Conservation (phyloP, 257 asterid genomes). For the Solanum sejunctum region DNA sequence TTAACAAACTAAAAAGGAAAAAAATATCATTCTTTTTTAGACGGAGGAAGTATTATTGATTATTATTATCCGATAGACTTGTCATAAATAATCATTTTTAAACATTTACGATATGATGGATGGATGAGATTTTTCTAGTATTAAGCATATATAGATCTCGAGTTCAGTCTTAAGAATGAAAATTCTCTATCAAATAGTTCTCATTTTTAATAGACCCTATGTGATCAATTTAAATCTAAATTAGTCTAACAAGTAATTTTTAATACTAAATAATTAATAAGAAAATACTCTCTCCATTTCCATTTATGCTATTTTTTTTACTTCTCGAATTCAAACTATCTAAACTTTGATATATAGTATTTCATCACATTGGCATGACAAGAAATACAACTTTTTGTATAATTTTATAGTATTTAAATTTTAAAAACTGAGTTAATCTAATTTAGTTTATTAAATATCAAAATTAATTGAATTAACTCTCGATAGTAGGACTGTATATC, state of each 20-base stretch:
- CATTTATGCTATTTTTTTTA: too few relatives aligned
- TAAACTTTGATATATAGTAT: not conserved
- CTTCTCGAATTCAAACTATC: not conserved
- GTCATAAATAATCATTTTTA: not conserved
- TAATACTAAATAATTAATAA: not conserved
- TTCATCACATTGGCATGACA: not conserved
- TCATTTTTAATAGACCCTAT: not conserved
- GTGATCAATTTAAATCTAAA: not conserved
- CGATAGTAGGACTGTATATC: not conserved
- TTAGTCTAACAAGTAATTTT: not conserved
- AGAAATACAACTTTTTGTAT: not conserved
- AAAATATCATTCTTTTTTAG: too few relatives aligned
- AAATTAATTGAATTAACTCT: not conserved
- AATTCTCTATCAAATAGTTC: not conserved
- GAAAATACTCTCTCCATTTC: not conserved
- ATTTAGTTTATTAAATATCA: not conserved
- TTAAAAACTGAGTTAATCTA: not conserved
- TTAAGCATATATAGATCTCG: not conserved
- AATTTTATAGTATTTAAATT: not conserved
- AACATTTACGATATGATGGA: not conserved
- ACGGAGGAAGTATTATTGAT: fast-evolving
- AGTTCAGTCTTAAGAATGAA: not conserved
- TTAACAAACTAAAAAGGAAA: too few relatives aligned
- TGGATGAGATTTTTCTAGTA: not conserved
- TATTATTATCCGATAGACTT: not conserved